A percentile compares a stretch with the other conserved stretches of the same genome.
Conservation (phyloP, 768 basidiomycete species). For the Ramaria sp. region DNA sequence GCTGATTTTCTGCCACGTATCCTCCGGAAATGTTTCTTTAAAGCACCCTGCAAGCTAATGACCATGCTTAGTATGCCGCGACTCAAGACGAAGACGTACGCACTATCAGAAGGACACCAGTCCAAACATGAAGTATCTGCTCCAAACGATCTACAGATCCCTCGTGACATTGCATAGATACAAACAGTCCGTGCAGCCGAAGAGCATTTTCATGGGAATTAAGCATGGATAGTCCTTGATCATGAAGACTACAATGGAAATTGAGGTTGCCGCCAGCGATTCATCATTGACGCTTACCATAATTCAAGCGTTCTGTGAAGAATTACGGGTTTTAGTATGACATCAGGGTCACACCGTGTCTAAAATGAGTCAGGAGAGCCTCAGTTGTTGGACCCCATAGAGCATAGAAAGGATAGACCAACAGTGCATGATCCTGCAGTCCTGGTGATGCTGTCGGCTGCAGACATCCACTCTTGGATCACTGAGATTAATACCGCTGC, state of each 20-base stretch:
- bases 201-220: background rate
- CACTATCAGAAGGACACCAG: background rate
- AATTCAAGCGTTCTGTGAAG: background rate
- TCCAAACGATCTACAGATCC: background rate
- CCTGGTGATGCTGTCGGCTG: constrained; percentile 24
- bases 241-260: background rate
- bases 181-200: background rate
- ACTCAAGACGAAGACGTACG: background rate
- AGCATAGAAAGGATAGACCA: constrained; percentile 26
- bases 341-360: background rate
- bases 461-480: constrained; percentile 36
- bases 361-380: background rate
- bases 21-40: background rate
- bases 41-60: constrained; percentile 1
- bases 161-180: background rate
- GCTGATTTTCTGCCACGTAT: background rate
- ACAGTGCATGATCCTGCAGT: constrained; percentile 23
- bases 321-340: constrained; percentile 1
- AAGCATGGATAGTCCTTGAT: background rate
- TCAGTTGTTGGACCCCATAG: constrained; percentile 8
- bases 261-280: background rate
- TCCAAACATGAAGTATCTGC: constrained; percentile 1
- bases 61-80: background rate
- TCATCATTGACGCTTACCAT: background rate
- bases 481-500: constrained; percentile 18